These are phyloP conservation scores for Thielaviopsis ethacetica DNA, from an alignment of 2,329 filamentous ascomycete species.

Conservation along the genomic window DNA sequence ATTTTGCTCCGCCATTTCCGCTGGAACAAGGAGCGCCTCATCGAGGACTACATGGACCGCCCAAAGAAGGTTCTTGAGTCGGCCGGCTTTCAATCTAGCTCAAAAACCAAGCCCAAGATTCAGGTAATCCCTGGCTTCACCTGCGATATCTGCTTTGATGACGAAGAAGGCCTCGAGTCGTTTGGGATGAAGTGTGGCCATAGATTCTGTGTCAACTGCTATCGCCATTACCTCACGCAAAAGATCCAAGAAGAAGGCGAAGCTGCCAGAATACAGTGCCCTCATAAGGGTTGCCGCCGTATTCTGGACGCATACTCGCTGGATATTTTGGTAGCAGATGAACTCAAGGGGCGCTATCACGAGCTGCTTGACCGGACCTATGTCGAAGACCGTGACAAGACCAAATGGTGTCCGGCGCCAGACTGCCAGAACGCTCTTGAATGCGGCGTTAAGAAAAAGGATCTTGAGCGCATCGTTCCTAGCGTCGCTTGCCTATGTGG, in stretches of 20 bases:
- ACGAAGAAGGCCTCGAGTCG: conserved; percentile 56
- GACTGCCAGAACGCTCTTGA: conserved; percentile 90
- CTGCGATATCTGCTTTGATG: conserved; percentile 95
- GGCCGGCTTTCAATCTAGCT: conserved; percentile 59
- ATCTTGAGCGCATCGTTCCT: conserved; percentile 70
- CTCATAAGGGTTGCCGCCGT: conserved; percentile 68
- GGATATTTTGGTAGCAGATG: conserved; percentile 50
- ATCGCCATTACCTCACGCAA: conserved; percentile 74
- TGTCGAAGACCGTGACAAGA: conserved; percentile 86
- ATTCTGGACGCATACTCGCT: conserved; percentile 86
- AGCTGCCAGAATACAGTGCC: conserved; percentile 86
- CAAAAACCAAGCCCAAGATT: conserved; percentile 47
- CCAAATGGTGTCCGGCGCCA: conserved; percentile 97
- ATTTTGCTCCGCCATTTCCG: conserved; percentile 78
- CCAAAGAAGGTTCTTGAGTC: conserved; percentile 65
- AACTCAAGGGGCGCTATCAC: conserved; percentile 51
- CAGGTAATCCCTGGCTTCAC: conserved; percentile 59
- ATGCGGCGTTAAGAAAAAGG: conserved; percentile 74
- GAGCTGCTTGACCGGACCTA: conserved; percentile 83
- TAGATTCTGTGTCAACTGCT: conserved; percentile 84
- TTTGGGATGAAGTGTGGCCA: conserved; percentile 95
- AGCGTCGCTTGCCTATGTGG: conserved; percentile 77
- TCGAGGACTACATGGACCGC: conserved; percentile 92
- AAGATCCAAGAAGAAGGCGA: conserved; percentile 95
- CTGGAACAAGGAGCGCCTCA: conserved; percentile 92